phyloP scores from a whole-genome alignment of 2,329 filamentous ascomycete genomes.

The Penicillium sp. region DNA sequence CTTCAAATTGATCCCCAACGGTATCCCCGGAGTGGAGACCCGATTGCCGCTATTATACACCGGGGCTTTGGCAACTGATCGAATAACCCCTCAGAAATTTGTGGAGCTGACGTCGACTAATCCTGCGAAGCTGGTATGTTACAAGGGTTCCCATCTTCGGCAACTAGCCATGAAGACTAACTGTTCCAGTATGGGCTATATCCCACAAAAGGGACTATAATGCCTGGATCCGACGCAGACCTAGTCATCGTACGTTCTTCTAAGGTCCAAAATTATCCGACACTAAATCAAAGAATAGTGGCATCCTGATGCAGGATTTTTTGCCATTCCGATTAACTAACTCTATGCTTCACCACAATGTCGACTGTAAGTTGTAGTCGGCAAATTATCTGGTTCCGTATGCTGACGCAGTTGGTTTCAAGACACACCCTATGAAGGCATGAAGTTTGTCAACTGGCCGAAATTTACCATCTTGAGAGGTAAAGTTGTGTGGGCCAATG shows the following conservation, averaged over 20 bases:
- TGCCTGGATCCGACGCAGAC: conserved; percentile 46
- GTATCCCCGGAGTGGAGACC: conserved; percentile 45
- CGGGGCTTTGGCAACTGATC: conserved; percentile 17
- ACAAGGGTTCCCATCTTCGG: not conserved
- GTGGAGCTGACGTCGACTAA: conserved; percentile 47
- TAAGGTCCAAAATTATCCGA: not conserved
- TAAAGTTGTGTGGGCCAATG: conserved; percentile 27
- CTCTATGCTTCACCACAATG: conserved; percentile 33
- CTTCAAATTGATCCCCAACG: conserved; percentile 46
- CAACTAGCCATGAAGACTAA: not conserved
- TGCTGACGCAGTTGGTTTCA: not conserved
- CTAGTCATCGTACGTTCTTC: conserved; percentile 44
- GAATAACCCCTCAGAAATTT: conserved; percentile 40
- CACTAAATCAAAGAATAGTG: conserved; percentile 6
- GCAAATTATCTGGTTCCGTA: not conserved
- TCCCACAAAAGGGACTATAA: conserved; percentile 41
- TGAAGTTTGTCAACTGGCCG: conserved; percentile 35
- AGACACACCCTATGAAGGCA: conserved; percentile 38
- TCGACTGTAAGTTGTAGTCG: conserved; percentile 22
- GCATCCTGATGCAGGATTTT: conserved; percentile 11
- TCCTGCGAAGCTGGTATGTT: conserved; percentile 38
- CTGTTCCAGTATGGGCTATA: conserved; percentile 38
- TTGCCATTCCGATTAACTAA: conserved; percentile 33
- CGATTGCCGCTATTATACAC: conserved; percentile 42
- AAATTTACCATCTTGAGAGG: conserved; percentile 35